phyloP scores from a whole-genome alignment of 805 yeast genomes.

The Priceomyces fermenticarens region DNA sequence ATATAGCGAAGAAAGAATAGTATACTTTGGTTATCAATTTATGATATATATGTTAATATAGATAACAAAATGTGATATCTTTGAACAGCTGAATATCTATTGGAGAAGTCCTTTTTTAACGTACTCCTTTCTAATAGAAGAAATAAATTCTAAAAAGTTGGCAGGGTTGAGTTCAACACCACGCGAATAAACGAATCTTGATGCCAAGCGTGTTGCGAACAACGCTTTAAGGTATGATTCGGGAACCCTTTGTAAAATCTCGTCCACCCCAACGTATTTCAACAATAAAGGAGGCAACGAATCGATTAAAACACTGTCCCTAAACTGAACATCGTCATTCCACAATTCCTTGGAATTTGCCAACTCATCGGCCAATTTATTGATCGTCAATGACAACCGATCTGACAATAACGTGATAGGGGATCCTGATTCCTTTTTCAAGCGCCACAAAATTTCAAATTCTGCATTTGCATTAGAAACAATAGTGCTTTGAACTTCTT shows the following conservation, averaged over 20 bases:
- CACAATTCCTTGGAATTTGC: slow-evolving; percentile 79
- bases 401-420: slow-evolving; percentile 75
- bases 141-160: slow-evolving; percentile 66
- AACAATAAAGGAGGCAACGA: slow-evolving; percentile 77
- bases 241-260: slow-evolving; percentile 76
- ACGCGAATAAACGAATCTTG: slow-evolving; percentile 76
- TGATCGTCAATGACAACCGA: slow-evolving; percentile 76
- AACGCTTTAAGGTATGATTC: slow-evolving; percentile 83
- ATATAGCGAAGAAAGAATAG: too few species aligned
- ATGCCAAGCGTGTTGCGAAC: slow-evolving; percentile 82
- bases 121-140: slow-evolving; percentile 51
- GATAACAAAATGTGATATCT: too few species aligned
- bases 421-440: slow-evolving; percentile 60
- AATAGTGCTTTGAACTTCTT: slow-evolving; percentile 74
- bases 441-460: slow-evolving; percentile 83
- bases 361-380: slow-evolving; percentile 81
- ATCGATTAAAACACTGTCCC: slow-evolving; percentile 70
- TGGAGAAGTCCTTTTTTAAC: slow-evolving; percentile 28
- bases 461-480: slow-evolving; percentile 77
- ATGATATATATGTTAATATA: too few species aligned
- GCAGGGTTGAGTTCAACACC: slow-evolving; percentile 83
- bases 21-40: too few species aligned
- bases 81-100: neutral
- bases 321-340: slow-evolving; percentile 72
- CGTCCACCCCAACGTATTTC: slow-evolving; percentile 61